Evolutionary conservation across 1,284 basidiomycete genomes (phyloP).

Genomic region (Mycocalia duriaeana): DNA sequence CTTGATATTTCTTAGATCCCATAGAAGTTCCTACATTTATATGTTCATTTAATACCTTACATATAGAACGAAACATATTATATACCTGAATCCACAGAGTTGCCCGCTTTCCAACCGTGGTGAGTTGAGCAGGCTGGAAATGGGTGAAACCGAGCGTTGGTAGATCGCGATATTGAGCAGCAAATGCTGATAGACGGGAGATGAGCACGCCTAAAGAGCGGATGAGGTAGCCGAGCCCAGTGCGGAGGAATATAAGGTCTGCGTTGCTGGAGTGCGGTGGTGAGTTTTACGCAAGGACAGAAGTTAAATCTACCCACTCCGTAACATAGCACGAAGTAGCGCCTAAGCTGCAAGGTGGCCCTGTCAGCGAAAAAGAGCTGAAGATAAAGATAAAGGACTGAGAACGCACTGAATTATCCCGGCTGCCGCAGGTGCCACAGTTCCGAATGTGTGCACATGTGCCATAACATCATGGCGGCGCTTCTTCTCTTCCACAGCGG

Average conservation of each 20-base stretch:
- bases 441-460: slow-evolving; percentile 96
- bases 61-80: slow-evolving; percentile 2
- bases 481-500: slow-evolving; percentile 94
- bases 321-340: slow-evolving; percentile 99
- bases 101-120: slow-evolving; percentile 98
- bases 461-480: slow-evolving; percentile 99
- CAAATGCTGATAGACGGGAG: slow-evolving; percentile 80
- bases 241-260: slow-evolving; percentile 93
- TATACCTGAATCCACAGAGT: slow-evolving; percentile 92
- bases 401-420: slow-evolving; percentile 95
- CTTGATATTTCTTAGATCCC: slow-evolving; percentile 93
- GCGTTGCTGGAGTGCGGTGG: slow-evolving; percentile 64
- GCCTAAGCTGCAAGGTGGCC: slow-evolving; percentile 71
- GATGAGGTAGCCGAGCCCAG: slow-evolving; percentile 81
- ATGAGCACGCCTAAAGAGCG: slow-evolving; percentile 88
- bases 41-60: slow-evolving; percentile 2
- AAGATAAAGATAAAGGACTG: neutral
- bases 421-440: slow-evolving; percentile 90
- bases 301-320: slow-evolving; percentile 55
- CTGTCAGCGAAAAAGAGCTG: neutral
- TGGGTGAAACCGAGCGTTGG: slow-evolving; percentile 97
- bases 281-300: neutral
- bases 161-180: slow-evolving; percentile 61
- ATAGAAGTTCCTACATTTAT: slow-evolving; percentile 76
- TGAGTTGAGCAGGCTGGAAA: slow-evolving; percentile 98